Conservation (phyloP, 768 basidiomycete genomes). For the Lactarius sp. region DNA sequence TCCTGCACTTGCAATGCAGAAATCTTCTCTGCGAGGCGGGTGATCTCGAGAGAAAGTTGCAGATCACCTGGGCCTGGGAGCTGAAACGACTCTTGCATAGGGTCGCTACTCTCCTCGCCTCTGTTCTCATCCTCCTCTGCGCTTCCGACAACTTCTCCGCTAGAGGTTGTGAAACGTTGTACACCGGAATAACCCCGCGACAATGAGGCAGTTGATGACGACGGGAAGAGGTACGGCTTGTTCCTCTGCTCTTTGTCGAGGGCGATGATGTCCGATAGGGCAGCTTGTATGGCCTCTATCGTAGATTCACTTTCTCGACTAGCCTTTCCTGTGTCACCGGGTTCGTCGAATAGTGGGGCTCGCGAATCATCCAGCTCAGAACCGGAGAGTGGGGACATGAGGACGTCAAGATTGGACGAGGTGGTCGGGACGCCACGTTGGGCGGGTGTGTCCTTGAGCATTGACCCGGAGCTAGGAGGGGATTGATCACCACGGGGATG, state of each 20-base stretch:
- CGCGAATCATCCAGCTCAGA: constrained; percentile 49
- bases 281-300: constrained; percentile 96
- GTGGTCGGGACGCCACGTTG: constrained; percentile 28
- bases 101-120: constrained; percentile 39
- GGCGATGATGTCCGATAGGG: constrained; percentile 93
- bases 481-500: constrained; percentile 8
- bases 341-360: constrained; percentile 77
- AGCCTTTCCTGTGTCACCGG: constrained; percentile 53
- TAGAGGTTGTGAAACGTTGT: background rate
- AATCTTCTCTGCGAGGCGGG: constrained; percentile 70
- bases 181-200: constrained; percentile 1
- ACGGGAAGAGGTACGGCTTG: constrained; percentile 1
- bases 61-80: constrained; percentile 87
- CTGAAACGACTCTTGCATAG: constrained; percentile 53
- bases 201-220: constrained; percentile 8
- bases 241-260: constrained; percentile 55
- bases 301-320: constrained; percentile 68
- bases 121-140: constrained; percentile 38
- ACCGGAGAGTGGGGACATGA: constrained; percentile 69
- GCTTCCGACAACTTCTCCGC: constrained; percentile 40
- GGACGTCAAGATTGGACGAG: constrained; percentile 66
- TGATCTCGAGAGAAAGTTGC: constrained; percentile 82
- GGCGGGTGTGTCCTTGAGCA: constrained; percentile 7
- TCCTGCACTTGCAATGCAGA: constrained; percentile 75
- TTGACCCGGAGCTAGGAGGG: constrained; percentile 12